Base-by-base conservation (phyloP, 2,329 filamentous ascomycete species). In the Neospermospora avenae region DNA sequence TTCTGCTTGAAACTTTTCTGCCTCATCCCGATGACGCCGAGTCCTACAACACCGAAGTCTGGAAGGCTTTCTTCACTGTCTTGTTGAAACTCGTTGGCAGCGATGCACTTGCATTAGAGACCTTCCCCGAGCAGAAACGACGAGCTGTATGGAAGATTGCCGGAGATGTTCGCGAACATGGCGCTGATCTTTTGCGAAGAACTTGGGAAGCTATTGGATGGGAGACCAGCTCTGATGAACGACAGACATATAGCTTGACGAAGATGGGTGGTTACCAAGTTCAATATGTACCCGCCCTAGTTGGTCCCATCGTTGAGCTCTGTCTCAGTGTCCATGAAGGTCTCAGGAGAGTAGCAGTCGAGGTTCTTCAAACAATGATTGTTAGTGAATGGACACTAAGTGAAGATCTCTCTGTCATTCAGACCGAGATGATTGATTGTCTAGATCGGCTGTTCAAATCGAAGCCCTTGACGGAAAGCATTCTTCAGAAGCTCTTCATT, bases 61-160 rank as follows among this genome's bases (percentile, higher is more conserved):
- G 95, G 95, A 93, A 93, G 66, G 81, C 89, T 34, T 97, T 96
- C 77, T 97, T 99, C 72, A 89, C 87, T 18, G 93, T 92, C 0
- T 78, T 99, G 31, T 81, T 99, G 28, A 92, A 90, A 71, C 86
- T 98, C 3, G 91, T 99, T 2, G 90, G 91, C 4, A 97, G 92
- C 70, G 87, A 93, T 37, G 90, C 89, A 0, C 81, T 99, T 20
- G 93, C 95, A 0, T 82, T 99, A 39, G 95, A 99, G 73, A 96
- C 93, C 0, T 98, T 97, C 71, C 92, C 95, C 0, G 96, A 99
- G 74, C 95, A 99, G 76, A 99, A 98, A 77, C 82, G 95, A 48
- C 82, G 95, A 58, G 93, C 95, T 0, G 93, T 98, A 1, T 99
- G 96, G 95, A 99, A 98, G 77, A 97, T 99, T 72, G 95, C 93